Conservation (phyloP, 306 rosid species). For the Rosa chinensis region DNA sequence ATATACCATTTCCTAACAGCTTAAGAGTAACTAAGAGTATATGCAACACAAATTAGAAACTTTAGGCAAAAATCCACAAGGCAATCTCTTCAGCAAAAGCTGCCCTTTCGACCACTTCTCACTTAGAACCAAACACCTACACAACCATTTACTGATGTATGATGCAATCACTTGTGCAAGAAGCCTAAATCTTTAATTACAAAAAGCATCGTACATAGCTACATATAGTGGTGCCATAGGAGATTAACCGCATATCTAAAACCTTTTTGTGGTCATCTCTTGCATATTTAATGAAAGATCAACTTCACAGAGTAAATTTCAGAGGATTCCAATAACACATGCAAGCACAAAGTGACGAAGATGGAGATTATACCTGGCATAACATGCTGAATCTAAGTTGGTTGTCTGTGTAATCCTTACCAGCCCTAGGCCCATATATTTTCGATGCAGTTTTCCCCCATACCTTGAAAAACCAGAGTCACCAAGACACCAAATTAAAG, state of each 20-base stretch:
- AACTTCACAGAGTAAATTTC: neutral
- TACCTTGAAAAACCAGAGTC: conserved; percentile 45
- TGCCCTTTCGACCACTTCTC: neutral
- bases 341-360: neutral
- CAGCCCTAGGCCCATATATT: conserved; percentile 62
- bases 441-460: conserved; percentile 79
- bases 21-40: neutral
- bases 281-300: neutral
- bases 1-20: neutral
- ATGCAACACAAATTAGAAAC: neutral
- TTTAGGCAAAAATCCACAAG: neutral
- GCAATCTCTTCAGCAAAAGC: neutral
- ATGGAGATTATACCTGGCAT: conserved; percentile 50
- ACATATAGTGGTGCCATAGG: neutral
- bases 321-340: neutral
- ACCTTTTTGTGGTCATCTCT: neutral
- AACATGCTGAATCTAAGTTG: conserved; percentile 69
- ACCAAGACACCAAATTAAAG: conserved; percentile 4
- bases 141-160: neutral
- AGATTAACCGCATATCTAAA: neutral
- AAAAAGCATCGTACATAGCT: neutral
- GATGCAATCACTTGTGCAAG: neutral
- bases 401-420: conserved; percentile 68
- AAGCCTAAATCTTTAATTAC: neutral
- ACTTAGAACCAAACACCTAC: neutral